These are phyloP conservation scores for Rhodamnia argentea DNA, from an alignment of 345 rosid species.

Conservation along the genomic window DNA sequence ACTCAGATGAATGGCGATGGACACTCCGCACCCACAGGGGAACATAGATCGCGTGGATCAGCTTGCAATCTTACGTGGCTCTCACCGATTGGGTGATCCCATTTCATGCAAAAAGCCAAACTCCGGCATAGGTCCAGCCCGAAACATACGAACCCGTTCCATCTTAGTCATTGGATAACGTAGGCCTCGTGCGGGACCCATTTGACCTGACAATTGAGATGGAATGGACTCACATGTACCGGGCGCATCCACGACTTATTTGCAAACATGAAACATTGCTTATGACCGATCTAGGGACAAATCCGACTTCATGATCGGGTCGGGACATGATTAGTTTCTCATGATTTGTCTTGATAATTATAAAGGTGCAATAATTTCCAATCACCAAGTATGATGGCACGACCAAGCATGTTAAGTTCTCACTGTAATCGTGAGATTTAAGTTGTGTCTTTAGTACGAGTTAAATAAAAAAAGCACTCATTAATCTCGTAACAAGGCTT, in stretches of 20 bases:
- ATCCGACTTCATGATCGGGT: too few relatives aligned
- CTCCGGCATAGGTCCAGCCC: background rate
- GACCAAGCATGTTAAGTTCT: too few relatives aligned
- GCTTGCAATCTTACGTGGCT: background rate
- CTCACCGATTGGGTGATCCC: background rate
- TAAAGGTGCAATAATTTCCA: background rate
- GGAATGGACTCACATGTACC: background rate
- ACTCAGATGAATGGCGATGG: background rate
- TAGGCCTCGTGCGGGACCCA: too few relatives aligned
- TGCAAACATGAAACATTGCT: background rate
- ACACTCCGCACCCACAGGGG: too few relatives aligned
- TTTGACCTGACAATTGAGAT: background rate
- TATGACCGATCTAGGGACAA: background rate
- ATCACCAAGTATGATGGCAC: too few relatives aligned
- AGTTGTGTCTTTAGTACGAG: too few relatives aligned
- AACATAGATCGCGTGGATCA: background rate
- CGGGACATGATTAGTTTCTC: too few relatives aligned
- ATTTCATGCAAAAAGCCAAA: background rate
- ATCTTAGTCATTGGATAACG: background rate
- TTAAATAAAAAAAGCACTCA: background rate
- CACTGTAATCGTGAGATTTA: background rate
- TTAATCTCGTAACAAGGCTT: background rate
- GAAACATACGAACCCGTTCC: background rate
- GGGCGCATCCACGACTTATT: fast-evolving
- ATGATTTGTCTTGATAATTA: background rate